Conservation (phyloP, 169 alveolate species). For the Plasmodium billcollinsi region DNA sequence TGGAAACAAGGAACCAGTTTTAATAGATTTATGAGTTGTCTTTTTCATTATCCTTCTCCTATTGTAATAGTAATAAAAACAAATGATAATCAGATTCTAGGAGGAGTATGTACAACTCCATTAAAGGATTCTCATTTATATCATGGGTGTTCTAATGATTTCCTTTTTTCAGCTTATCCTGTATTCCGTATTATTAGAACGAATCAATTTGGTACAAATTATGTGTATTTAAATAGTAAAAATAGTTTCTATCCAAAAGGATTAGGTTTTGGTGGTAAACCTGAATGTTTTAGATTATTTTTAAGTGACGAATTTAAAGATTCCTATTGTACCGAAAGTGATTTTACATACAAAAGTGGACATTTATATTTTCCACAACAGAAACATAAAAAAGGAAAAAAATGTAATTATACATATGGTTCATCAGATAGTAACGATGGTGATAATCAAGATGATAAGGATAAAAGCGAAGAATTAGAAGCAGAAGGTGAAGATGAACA, state of each 20-base stretch:
- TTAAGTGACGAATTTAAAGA: slow-evolving; percentile 76
- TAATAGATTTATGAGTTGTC: slow-evolving; percentile 55
- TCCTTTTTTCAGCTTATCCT: slow-evolving; percentile 71
- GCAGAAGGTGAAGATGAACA: background rate
- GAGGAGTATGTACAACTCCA: slow-evolving; percentile 74
- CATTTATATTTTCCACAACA: slow-evolving; percentile 69
- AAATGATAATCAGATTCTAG: slow-evolving; percentile 71
- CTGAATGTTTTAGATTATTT: slow-evolving; percentile 75
- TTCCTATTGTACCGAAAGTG: slow-evolving; percentile 73
- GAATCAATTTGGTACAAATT: slow-evolving; percentile 58
- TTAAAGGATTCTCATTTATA: slow-evolving; percentile 73
- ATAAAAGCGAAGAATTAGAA: background rate
- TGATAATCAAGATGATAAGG: background rate
- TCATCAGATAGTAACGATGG: background rate
- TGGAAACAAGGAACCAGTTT: slow-evolving; percentile 76
- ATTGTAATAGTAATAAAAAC: slow-evolving; percentile 69
- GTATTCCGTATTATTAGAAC: slow-evolving; percentile 66
- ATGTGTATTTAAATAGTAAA: slow-evolving; percentile 69
- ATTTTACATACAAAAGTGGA: slow-evolving; percentile 73
- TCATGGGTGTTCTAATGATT: slow-evolving; percentile 67
- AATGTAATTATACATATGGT: background rate
- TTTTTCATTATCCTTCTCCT: slow-evolving; percentile 63
- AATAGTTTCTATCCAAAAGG: slow-evolving; percentile 74
- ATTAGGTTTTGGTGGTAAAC: slow-evolving; percentile 72
- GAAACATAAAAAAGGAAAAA: slow-evolving; percentile 14